phyloP scores from a whole-genome alignment of 257 asterid species.

The Misopates orontium region DNA sequence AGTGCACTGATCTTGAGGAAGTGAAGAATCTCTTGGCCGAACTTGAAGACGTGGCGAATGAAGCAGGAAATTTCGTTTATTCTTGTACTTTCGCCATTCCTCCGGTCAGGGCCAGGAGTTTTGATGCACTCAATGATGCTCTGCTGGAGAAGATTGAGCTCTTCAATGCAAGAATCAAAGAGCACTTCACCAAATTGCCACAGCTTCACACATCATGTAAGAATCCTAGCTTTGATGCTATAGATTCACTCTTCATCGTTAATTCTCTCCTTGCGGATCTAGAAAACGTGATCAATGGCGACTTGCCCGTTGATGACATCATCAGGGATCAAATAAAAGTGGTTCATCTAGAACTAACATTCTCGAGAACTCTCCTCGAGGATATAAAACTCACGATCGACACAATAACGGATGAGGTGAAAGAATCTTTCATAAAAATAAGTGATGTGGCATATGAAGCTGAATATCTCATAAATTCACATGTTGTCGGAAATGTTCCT shows the following conservation, averaged over 20 bases:
- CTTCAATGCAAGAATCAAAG: background rate
- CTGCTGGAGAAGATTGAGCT: background rate
- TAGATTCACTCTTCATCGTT: background rate
- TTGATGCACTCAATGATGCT: background rate
- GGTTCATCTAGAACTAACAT: too few species aligned
- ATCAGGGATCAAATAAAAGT: too few species aligned
- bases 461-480: too few species aligned
- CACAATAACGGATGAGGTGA: too few species aligned
- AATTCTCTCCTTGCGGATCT: background rate
- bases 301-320: too few species aligned
- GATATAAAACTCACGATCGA: too few species aligned
- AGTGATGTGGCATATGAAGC: too few species aligned
- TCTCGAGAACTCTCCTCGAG: too few species aligned
- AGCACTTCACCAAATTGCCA: background rate
- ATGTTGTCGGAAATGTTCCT: too few species aligned
- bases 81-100: background rate
- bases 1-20: background rate
- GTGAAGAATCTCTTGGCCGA: slow-evolving; percentile 5
- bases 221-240: background rate
- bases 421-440: too few species aligned
- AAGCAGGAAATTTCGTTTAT: background rate
- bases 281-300: background rate
- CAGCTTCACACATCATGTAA: too few species aligned
- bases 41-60: background rate
- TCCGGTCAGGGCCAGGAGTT: background rate